phyloP scores from a whole-genome alignment of 306 rosid species.

The Amphicarpaea edgeworthii region DNA sequence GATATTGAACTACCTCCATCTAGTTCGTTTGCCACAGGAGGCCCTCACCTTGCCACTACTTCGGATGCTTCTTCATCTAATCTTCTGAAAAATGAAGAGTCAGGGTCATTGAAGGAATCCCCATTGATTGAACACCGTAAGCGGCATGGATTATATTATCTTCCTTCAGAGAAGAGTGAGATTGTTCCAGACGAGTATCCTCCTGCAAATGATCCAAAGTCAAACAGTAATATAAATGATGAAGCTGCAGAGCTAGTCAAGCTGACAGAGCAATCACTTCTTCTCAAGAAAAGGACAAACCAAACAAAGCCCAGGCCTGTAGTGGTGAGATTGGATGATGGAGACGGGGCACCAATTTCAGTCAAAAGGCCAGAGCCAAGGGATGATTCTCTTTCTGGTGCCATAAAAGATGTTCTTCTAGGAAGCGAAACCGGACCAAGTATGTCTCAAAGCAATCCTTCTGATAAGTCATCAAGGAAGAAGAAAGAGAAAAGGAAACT shows the following conservation, averaged over 20 bases:
- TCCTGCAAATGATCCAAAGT: constrained; percentile 74
- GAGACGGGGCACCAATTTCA: constrained; percentile 59
- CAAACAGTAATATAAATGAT: constrained; percentile 48
- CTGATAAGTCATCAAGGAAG: constrained; percentile 60
- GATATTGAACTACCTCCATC: constrained; percentile 64
- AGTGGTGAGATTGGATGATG: constrained; percentile 89
- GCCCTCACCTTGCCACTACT: constrained; percentile 49
- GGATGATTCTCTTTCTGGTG: constrained; percentile 76
- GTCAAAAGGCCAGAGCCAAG: constrained; percentile 60
- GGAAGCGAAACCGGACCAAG: constrained; percentile 58
- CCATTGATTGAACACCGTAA: constrained; percentile 91
- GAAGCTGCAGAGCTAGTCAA: constrained; percentile 73
- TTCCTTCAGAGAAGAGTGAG: constrained; percentile 77
- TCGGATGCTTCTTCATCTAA: constrained; percentile 51
- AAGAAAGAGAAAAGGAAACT: constrained; percentile 75
- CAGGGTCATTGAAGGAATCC: constrained; percentile 65
- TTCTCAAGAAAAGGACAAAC: constrained; percentile 73
- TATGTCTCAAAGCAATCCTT: constrained; percentile 51
- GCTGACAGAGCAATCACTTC: constrained; percentile 77
- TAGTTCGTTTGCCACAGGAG: constrained; percentile 54
- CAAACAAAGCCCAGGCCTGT: constrained; percentile 85
- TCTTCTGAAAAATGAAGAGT: constrained; percentile 57
- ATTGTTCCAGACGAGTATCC: constrained; percentile 68
- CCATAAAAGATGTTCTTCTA: constrained; percentile 70
- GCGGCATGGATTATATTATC: constrained; percentile 91